Evolutionary conservation across 225 moss, liverwort and hornwort genomes (phyloP).

Genomic region (Pseudoscleropodium purum): DNA sequence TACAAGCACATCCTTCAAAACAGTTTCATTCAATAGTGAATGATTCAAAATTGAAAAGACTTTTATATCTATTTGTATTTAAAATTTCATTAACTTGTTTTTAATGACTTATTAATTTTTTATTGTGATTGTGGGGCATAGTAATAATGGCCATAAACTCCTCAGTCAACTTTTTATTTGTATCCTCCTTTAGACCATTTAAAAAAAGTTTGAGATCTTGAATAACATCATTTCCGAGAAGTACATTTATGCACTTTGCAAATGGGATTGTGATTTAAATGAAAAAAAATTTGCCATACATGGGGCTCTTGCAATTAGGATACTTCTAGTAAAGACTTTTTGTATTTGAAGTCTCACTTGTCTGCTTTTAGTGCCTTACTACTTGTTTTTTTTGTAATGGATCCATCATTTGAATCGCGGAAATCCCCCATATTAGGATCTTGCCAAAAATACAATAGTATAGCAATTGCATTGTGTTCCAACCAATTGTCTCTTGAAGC

Average conservation of each 20-base stretch:
- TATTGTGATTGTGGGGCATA: not conserved
- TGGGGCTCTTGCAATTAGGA: fast-evolving
- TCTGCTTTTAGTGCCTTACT: not conserved
- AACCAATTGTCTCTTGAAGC: not conserved
- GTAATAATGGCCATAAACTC: not conserved
- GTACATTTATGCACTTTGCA: not conserved
- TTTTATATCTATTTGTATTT: fast-evolving
- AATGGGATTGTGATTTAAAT: not conserved
- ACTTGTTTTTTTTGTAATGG: fast-evolving
- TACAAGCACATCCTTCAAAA: fast-evolving
- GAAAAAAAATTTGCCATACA: fast-evolving
- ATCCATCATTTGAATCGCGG: fast-evolving
- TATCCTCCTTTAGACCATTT: fast-evolving
- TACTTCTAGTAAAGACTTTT: fast-evolving
- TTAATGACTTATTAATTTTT: fast-evolving
- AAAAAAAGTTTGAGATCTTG: fast-evolving
- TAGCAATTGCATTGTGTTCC: not conserved
- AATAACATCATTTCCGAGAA: not conserved
- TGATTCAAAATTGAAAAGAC: fast-evolving
- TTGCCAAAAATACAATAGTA: not conserved
- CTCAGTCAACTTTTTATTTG: fast-evolving
- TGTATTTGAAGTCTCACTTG: fast-evolving
- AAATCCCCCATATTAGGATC: fast-evolving
- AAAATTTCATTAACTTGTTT: fast-evolving
- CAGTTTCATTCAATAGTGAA: fast-evolving